Evolutionary conservation across 495 filamentous ascomycete species (phyloP), one percentile per base, ranked within the genome.

Genomic region (Wilcoxina mikolae): DNA sequence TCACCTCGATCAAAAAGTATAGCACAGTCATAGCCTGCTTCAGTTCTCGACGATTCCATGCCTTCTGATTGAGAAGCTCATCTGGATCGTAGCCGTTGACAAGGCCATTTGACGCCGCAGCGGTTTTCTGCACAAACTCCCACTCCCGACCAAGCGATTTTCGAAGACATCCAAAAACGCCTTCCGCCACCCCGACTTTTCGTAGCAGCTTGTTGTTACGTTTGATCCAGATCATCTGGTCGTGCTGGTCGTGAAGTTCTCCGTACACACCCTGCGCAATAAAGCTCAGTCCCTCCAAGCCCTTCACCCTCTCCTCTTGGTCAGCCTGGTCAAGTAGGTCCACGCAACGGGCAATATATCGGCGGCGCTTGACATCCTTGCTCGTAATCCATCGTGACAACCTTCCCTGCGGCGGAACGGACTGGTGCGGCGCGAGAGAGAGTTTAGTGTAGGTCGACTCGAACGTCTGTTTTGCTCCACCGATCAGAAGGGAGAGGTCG

Each of bases 231-330:
- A 72, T 68, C 44, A 91, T 69, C 65, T 94, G 87, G 23, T 70
- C 73, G 63, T 69, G 75, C 68, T 75, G 75, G 55, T 66, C 74
- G 62, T 58, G 71, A 33, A 63, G 69, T 53, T 74, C 71, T 2
- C 69, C 67, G 29, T 60, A 66, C 24, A 59, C 59, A 2, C 64
- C 64, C 20, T 93, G 75, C 22, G 82, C 73, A 24, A 85, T 63
- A 67, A 95, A 94, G 20, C 82, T 75, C 57, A 94, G 64, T n/a
- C 75, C 76, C 55, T 87, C 87, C 50, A 94, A 69, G 17, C 77
- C 78, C 64, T 79, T 78, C 53, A 78, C 69, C 17, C 82, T 72
- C 26, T 70, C 67, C 7, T 69, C 68, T 39, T 75, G 66, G 52
- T 86, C 80, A 18, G 67, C 59, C 42, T 73, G 66, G 35, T 73